Conservation (phyloP, 495 filamentous ascomycete genomes). For the Penicillium samsonianum region DNA sequence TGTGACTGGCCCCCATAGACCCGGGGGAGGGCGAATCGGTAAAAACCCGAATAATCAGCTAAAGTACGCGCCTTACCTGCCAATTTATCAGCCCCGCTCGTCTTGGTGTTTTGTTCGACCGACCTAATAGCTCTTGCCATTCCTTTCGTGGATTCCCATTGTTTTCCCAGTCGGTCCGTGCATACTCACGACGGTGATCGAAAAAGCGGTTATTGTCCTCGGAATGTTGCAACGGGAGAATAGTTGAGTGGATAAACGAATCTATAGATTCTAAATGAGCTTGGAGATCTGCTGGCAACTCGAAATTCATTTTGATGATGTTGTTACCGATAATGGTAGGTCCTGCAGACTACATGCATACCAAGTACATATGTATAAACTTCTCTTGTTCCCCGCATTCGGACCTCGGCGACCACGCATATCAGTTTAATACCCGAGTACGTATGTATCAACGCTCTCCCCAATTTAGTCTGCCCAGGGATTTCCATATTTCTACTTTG, state of each 20-base stretch:
- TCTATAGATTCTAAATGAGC: conserved; percentile 50
- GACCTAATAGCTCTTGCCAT: conserved; percentile 54
- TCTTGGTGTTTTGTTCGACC: background rate
- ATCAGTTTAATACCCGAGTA: background rate
- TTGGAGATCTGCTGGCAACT: conserved; percentile 49
- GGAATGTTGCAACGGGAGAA: conserved; percentile 51
- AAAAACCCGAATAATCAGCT: conserved; percentile 58
- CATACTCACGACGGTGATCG: conserved; percentile 59
- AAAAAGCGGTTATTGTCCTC: conserved; percentile 63
- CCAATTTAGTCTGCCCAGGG: too few relatives aligned
- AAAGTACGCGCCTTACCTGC: conserved; percentile 40
- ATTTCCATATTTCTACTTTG: background rate
- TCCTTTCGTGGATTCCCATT: conserved; percentile 54
- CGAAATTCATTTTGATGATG: conserved; percentile 53
- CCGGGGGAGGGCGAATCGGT: conserved; percentile 54
- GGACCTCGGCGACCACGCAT: conserved; percentile 20
- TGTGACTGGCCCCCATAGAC: conserved; percentile 54
- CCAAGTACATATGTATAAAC: background rate
- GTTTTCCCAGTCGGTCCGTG: conserved; percentile 56
- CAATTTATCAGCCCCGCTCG: background rate
- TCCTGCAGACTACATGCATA: background rate
- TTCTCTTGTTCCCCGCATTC: conserved; percentile 22
- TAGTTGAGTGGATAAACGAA: conserved; percentile 54
- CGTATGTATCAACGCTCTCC: too few relatives aligned
- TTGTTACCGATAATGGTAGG: background rate